Evolutionary conservation across 2,329 filamentous ascomycete species (phyloP).

Genomic region (Botryotinia narcissicola): DNA sequence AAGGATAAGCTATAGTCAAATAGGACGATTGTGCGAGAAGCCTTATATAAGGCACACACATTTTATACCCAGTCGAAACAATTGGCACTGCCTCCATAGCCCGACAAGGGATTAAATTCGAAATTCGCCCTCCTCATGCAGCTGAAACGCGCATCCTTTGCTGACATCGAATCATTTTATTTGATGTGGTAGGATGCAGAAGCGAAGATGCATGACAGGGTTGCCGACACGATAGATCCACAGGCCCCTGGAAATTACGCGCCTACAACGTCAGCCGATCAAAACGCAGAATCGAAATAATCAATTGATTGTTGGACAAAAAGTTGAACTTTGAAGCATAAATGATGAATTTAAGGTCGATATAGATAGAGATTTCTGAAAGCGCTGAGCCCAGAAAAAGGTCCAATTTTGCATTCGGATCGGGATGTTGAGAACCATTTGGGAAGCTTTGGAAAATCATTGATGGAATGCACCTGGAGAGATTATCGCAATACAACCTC

Average conservation of each 20-base stretch:
- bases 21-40: not conserved
- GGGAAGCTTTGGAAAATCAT: not conserved
- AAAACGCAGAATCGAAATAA: not conserved
- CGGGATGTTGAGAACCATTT: not conserved
- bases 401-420: not conserved
- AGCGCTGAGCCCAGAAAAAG: accelerated
- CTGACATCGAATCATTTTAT: slow-evolving; percentile 8
- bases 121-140: not conserved
- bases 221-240: not conserved
- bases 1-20: not conserved
- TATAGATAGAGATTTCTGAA: not conserved
- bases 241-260: not conserved
- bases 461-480: not conserved
- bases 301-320: not conserved
- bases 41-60: slow-evolving; percentile 5
- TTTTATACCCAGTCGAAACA: not conserved
- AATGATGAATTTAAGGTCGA: not conserved
- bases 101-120: not conserved
- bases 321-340: not conserved
- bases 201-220: not conserved
- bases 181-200: not conserved
- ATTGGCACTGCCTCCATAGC: slow-evolving; percentile 1
- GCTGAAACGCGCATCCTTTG: not conserved
- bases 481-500: not conserved
- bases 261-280: not conserved